Evolutionary conservation across 768 basidiomycete species (phyloP), one percentile per base, ranked within the genome.

Genomic region (Neoboletus brunneissimus): DNA sequence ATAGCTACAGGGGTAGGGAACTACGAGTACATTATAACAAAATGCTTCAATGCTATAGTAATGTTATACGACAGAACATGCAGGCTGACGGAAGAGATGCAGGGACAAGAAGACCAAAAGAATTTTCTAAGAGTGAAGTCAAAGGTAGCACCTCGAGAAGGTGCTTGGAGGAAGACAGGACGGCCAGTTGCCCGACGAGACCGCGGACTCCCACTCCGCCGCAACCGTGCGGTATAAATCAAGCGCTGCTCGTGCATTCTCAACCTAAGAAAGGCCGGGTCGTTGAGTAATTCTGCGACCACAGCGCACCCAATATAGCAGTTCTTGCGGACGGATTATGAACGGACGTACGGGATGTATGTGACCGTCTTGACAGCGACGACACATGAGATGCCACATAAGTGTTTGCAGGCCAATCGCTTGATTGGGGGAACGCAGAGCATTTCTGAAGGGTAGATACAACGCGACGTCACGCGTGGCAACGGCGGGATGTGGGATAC

Each of bases 351-450:
- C 91, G 11, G 89, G 86, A 69, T 90, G 82, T 61, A 83, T 78
- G 53, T 84, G 79, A 31, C 82, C 83, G 65, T 89, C 87, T 66
- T 88, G 86, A 66, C 87, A 88, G 31, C 86, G 81, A 63, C 90
- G 80, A 54, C 82, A 80, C 89, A 93, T 89, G 35, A 93, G 79
- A 63, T 86, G 86, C 88, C 88, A 91, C 68, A 85, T 82, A 16
- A 93, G 76, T 5, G 91, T 93, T 64, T 84, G 86, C 35, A 93
- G 76, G 27, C 91, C 89, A 57, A 90, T 74, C 48, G 84, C 70
- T 61, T 88, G 85, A 65, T 86, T 83, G 7, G 83, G 82, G 27
- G 80, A 79, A 25, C 82, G 81, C 51, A 92, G 72, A 2, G 87
- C 81, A 54, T 84, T 87, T 64, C 88, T 81, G 66, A 91, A 92